Conservation (phyloP, 768 basidiomycete species). For the Pulveroboletus sp. region DNA sequence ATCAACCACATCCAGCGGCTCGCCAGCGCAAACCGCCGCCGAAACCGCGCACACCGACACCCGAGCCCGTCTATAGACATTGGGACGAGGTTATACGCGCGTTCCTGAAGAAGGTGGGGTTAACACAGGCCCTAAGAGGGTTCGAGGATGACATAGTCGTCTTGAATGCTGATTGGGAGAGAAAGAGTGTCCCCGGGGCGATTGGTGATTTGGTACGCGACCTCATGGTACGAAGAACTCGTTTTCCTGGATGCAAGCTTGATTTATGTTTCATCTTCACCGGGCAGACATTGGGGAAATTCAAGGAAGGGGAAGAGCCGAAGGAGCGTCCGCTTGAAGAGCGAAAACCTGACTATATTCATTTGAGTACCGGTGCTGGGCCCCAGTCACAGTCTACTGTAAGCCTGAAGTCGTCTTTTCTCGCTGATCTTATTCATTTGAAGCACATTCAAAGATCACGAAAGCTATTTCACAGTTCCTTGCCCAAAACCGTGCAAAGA, state of each 20-base stretch:
- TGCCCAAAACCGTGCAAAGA: constrained; percentile 63
- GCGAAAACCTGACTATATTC: constrained; percentile 62
- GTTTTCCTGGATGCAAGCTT: background rate
- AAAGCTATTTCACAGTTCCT: constrained; percentile 70
- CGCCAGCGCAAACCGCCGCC: constrained; percentile 29
- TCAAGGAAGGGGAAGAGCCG: constrained; percentile 22
- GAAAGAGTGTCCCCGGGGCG: constrained; percentile 49
- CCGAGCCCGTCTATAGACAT: constrained; percentile 46
- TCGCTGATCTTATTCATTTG: background rate
- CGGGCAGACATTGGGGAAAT: constrained; percentile 28
- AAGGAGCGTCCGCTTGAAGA: constrained; percentile 48
- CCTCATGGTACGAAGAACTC: constrained; percentile 41
- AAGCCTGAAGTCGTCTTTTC: constrained; percentile 23
- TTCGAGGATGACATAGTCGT: constrained; percentile 70
- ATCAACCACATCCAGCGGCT: constrained; percentile 22
- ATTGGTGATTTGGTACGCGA: constrained; percentile 47
- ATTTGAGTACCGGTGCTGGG: constrained; percentile 40
- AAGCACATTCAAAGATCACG: constrained; percentile 44
- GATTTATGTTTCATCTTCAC: constrained; percentile 1
- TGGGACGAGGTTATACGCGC: constrained; percentile 57
- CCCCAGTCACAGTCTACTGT: constrained; percentile 59
- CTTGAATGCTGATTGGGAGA: constrained; percentile 64
- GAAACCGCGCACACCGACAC: constrained; percentile 30
- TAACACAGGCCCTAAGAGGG: constrained; percentile 55
- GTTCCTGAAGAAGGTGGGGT: constrained; percentile 51